Evolutionary conservation across 2,329 filamentous ascomycete genomes (phyloP), one percentile per base, ranked within the genome.

Genomic region (Tolypocladium paradoxum): DNA sequence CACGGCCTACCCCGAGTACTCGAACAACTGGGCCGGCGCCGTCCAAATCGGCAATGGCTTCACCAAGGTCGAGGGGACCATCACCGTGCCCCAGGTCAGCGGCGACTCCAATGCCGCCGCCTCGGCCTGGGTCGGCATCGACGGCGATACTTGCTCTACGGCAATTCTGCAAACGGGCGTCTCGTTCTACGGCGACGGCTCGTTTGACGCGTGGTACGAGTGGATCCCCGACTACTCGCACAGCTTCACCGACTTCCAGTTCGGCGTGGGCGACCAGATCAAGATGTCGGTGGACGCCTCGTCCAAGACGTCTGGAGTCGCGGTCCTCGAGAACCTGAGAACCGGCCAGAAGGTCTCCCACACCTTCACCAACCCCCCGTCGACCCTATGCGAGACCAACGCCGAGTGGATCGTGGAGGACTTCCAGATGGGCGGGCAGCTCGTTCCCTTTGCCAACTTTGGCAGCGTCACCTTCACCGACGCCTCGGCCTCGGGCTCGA

Each of bases 341-440:
- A 81, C 72, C 2, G 78, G 78, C 46, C 63, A 77, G 61, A 72
- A 61, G 5, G 78, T 78, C 31, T 73, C 71, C 18, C 75, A 84
- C 66, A 72, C 68, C 4, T 75, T 83, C 64, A 68, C 60, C 40
- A 70, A 67, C 51, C 68, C 78, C 49, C 62, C 63, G 2, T 65
- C 64, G n/a, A 56, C 60, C 18, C 72, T 83, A 16, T 78, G 74
- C 60, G 71, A 79, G 60, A 74, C 75, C 59, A 82, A 82, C 56
- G 81, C 78, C 12, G 81, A 84, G 62, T 84, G 80, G 79, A 83
- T 84, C 58, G 78, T 83, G 16, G 80, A 83, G 67, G 66, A 64
- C n/a, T 68, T 68, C 55, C 56, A 62, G 49, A 51, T 55, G 2
- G 59, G 55, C 46, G 57, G 58, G 51, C 53, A 53, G 31, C 55